phyloP scores from a whole-genome alignment of 2,329 filamentous ascomycete genomes.

The Incumbomyces lentus region DNA sequence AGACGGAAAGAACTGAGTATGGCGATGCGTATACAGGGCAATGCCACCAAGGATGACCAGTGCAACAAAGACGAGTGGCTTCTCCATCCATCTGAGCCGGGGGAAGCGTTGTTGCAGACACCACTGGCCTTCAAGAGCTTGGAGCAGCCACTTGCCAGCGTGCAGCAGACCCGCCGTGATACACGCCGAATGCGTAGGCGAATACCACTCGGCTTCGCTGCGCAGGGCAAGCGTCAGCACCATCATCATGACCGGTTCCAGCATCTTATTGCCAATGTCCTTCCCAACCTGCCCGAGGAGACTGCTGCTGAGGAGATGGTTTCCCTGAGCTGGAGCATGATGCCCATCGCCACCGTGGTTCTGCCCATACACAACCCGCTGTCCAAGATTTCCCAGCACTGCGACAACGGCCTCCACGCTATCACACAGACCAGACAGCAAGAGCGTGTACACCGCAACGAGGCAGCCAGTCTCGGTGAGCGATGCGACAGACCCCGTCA shows the following conservation, averaged over 20 bases:
- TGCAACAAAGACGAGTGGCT: not conserved
- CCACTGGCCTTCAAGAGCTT: not conserved
- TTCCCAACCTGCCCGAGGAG: not conserved
- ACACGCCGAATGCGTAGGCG: too few relatives aligned
- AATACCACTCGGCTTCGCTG: not conserved
- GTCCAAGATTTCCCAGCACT: not conserved
- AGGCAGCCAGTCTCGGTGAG: not conserved
- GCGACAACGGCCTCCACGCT: not conserved
- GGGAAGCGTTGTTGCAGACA: not conserved
- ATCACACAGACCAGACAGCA: not conserved
- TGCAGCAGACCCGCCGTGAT: not conserved
- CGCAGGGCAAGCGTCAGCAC: not conserved
- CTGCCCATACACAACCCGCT: not conserved
- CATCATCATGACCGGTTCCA: not conserved
- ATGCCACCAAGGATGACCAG: not conserved
- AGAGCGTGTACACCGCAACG: not conserved
- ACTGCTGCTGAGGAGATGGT: too few relatives aligned
- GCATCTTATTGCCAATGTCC: not conserved
- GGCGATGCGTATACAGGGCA: not conserved
- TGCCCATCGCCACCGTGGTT: too few relatives aligned
- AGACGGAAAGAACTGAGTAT: not conserved
- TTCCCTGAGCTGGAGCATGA: too few relatives aligned
- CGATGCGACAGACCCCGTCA: not conserved
- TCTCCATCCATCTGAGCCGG: not conserved
- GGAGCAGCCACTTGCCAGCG: not conserved